phyloP scores from a whole-genome alignment of 345 rosid genomes.

The Lepidium didymum region DNA sequence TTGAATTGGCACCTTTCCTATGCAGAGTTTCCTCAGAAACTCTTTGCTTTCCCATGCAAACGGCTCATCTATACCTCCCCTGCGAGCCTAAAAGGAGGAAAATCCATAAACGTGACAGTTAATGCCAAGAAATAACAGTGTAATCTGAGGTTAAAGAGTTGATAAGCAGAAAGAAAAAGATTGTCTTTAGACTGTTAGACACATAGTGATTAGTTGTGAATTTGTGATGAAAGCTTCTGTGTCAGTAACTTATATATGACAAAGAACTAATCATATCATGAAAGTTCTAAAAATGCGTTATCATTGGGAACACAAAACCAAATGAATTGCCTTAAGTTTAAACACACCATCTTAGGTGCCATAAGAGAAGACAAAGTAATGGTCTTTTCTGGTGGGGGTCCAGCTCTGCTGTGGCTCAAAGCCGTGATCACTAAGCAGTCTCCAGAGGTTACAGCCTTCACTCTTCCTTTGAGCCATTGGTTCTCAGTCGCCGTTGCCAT shows the following conservation, averaged over 20 bases:
- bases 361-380: constrained; percentile 69
- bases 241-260: not conserved
- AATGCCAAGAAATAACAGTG: not conserved
- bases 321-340: not conserved
- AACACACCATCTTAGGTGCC: constrained; percentile 76
- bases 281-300: not conserved
- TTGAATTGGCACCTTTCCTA: constrained; percentile 65
- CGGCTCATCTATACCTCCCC: constrained; percentile 83
- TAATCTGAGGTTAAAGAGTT: not conserved
- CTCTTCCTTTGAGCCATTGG: constrained; percentile 65
- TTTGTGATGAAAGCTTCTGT: not conserved
- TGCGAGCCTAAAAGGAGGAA: constrained; percentile 49
- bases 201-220: not conserved
- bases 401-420: constrained; percentile 47
- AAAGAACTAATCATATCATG: not conserved
- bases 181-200: not conserved
- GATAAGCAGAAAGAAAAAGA: not conserved
- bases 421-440: constrained; percentile 74
- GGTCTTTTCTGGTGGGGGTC: constrained; percentile 81
- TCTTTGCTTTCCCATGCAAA: constrained; percentile 98
- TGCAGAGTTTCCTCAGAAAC: constrained; percentile 85
- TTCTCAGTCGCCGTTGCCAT: constrained; percentile 41
- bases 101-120: not conserved
- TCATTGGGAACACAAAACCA: not conserved
- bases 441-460: constrained; percentile 83